A percentile compares a stretch with the other conserved stretches of the same genome.
Conservation (phyloP, 2,329 filamentous ascomycete species). For the Macroventuria anomochaeta region DNA sequence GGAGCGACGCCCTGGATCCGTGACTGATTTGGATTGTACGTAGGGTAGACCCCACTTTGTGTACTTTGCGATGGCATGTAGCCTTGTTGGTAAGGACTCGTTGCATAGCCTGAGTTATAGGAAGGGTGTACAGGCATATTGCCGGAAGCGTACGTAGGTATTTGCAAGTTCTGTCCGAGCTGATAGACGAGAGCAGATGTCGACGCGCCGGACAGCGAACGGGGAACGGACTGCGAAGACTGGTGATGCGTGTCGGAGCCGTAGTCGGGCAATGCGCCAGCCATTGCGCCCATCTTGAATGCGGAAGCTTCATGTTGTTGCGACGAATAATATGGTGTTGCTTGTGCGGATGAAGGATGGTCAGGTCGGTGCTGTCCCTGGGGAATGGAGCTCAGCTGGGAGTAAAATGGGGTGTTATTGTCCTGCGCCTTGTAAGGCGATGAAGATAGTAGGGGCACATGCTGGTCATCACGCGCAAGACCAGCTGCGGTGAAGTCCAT, state of each 20-base stretch:
- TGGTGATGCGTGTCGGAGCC: conserved; percentile 31
- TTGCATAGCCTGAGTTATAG: conserved; percentile 37
- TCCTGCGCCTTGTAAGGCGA: conserved; percentile 30
- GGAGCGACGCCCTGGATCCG: conserved; percentile 30
- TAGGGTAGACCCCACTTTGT: conserved; percentile 33
- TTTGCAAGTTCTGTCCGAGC: conserved; percentile 48
- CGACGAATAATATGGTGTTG: conserved; percentile 29
- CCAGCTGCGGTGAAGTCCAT: conserved; percentile 40
- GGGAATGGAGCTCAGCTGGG: conserved; percentile 45
- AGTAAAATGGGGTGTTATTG: conserved; percentile 45
- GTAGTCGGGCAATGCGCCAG: conserved; percentile 47
- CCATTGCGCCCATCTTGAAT: conserved; percentile 49
- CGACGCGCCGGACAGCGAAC: conserved; percentile 47
- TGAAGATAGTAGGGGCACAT: conserved; percentile 17
- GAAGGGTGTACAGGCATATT: conserved; percentile 32
- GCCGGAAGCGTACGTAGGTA: conserved; percentile 32
- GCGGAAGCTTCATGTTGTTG: conserved; percentile 37
- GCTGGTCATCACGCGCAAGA: conserved; percentile 37
- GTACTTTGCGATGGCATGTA: conserved; percentile 35
- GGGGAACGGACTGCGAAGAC: conserved; percentile 35
- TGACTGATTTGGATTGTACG: conserved; percentile 35
- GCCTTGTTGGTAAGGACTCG: conserved; percentile 38
- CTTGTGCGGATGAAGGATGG: conserved; percentile 35
- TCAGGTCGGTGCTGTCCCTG: conserved; percentile 39
- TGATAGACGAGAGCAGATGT: conserved; percentile 51